These are phyloP conservation scores for Xanthoceras sorbifolium DNA, from an alignment of 345 rosid species.

Conservation along the genomic window DNA sequence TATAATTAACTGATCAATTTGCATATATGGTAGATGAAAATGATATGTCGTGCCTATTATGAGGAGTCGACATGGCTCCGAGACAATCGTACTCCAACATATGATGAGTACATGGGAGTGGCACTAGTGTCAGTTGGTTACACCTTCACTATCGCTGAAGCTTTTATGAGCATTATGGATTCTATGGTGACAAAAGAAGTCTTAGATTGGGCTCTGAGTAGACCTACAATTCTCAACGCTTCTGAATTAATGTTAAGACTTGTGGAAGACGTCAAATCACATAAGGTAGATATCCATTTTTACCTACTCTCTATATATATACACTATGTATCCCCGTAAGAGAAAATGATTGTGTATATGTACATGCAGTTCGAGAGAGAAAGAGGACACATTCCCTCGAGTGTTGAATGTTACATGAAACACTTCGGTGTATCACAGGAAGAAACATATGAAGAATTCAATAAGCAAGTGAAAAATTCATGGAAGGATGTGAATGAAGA, in stretches of 20 bases:
- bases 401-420: neutral
- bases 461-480: no score
- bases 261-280: neutral
- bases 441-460: no score
- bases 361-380: neutral
- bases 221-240: neutral
- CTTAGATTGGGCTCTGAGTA: neutral
- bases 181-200: neutral
- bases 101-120: neutral
- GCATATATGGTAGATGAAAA: neutral
- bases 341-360: no score
- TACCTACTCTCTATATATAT: no score
- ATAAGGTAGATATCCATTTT: no score
- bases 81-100: neutral
- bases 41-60: neutral
- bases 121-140: neutral
- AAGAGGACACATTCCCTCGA: neutral
- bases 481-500: no score
- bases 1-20: no score
- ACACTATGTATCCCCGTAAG: no score
- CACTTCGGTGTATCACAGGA: neutral
- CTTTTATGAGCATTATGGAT: no score
- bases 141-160: neutral
- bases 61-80: neutral
- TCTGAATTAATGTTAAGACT: neutral